A percentile compares a stretch with the other conserved stretches of the same genome.
These are phyloP conservation scores for Hyaloperonospora arabidopsidis DNA, from an alignment of 352 stramenopile species.

Conservation along the genomic window DNA sequence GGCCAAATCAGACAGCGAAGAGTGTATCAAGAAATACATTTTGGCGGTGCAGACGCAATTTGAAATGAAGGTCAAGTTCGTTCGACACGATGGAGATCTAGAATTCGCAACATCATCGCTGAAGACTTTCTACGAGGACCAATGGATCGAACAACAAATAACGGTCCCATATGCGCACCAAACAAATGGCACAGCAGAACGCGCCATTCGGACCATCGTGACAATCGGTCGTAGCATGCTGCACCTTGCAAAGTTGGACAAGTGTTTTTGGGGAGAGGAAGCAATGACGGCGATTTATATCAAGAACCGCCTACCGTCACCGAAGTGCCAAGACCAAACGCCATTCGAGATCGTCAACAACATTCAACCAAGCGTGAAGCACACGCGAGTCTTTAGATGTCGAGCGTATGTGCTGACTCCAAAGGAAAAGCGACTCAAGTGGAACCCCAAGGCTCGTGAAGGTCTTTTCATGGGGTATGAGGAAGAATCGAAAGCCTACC, in stretches of 20 bases:
- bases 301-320: background rate
- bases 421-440: conserved; percentile 1
- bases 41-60: background rate
- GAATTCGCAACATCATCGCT: background rate
- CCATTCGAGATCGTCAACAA: background rate
- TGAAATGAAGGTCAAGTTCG: background rate
- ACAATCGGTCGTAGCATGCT: too few species aligned
- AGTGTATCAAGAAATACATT: background rate
- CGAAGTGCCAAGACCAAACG: background rate
- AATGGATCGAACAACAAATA: background rate
- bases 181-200: background rate
- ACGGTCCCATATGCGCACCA: background rate
- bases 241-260: too few species aligned
- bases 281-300: too few species aligned
- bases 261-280: too few species aligned
- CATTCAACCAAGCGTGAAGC: background rate
- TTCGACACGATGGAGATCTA: background rate
- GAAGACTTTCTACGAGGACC: background rate
- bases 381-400: background rate
- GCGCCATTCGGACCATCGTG: too few species aligned
- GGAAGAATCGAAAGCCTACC: too few species aligned
- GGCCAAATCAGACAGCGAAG: too few species aligned
- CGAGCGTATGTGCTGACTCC: background rate
- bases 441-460: conserved; percentile 1
- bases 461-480: background rate